Conservation (phyloP, 495 filamentous ascomycete genomes). For the Extremus antarcticus region DNA sequence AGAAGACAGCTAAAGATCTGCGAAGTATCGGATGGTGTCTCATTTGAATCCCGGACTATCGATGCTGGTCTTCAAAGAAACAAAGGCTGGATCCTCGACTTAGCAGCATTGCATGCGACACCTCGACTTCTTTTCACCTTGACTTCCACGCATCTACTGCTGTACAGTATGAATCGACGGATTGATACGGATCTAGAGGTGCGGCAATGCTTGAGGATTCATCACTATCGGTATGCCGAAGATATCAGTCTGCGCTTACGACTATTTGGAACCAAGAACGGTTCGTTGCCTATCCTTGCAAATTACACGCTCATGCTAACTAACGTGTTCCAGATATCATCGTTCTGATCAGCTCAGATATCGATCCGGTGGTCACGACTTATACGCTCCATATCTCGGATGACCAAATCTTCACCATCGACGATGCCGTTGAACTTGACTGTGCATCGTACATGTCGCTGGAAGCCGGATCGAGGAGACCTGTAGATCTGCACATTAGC, state of each 20-base stretch:
- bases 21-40: conserved; percentile 12
- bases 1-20: conserved; percentile 22
- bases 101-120: conserved; percentile 14
- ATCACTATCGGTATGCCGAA: conserved; percentile 36
- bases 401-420: background rate
- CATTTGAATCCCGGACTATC: conserved; percentile 9
- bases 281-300: too few species aligned
- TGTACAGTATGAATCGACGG: conserved; percentile 17
- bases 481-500: background rate
- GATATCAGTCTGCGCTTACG: conserved; percentile 14
- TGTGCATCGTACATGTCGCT: background rate
- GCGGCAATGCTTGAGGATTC: conserved; percentile 30
- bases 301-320: too few species aligned
- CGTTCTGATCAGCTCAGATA: background rate
- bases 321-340: background rate
- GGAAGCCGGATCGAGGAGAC: background rate
- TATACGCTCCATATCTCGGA: background rate
- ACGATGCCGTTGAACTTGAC: background rate
- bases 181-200: conserved; percentile 16
- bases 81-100: conserved; percentile 28
- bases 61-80: conserved; percentile 11
- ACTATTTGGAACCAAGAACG: background rate
- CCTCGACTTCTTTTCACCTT: conserved; percentile 24
- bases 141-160: conserved; percentile 24
- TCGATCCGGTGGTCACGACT: background rate